These are phyloP conservation scores for Akanthomyces muscarius DNA, from an alignment of 2,329 filamentous ascomycete genomes.

Conservation along the genomic window DNA sequence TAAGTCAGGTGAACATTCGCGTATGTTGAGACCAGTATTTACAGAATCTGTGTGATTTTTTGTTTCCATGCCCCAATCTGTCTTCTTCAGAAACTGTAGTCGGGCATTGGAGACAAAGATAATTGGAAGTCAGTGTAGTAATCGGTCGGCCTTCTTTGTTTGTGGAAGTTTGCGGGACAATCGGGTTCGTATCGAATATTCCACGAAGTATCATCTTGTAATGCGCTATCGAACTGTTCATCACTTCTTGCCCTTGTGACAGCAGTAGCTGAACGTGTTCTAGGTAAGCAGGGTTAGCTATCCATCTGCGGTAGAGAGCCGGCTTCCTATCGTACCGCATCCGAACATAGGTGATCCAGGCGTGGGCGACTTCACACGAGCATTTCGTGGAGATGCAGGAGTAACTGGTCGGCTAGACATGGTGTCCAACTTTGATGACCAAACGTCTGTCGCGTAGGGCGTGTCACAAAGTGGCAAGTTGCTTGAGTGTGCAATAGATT, in stretches of 20 bases:
- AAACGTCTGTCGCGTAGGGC: background rate
- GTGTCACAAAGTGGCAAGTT: background rate
- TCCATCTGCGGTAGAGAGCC: background rate
- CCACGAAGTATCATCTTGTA: slow-evolving; percentile 69
- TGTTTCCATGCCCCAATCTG: slow-evolving; percentile 61
- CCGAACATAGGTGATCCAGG: slow-evolving; percentile 59
- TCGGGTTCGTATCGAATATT: slow-evolving; percentile 63
- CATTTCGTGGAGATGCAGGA: slow-evolving; percentile 52
- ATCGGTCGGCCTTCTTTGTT: slow-evolving; percentile 51
- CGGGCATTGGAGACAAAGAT: slow-evolving; percentile 70
- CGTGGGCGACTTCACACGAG: slow-evolving; percentile 56
- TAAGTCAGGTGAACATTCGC: slow-evolving; percentile 24
- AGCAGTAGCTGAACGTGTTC: slow-evolving; percentile 70
- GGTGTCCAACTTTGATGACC: slow-evolving; percentile 9
- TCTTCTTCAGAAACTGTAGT: slow-evolving; percentile 64
- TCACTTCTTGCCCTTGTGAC: slow-evolving; percentile 56
- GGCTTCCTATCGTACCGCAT: slow-evolving; percentile 48
- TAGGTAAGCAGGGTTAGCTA: slow-evolving; percentile 36
- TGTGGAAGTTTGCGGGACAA: slow-evolving; percentile 63
- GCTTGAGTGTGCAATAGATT: background rate
- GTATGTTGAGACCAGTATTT: background rate
- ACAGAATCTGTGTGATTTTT: slow-evolving; percentile 73
- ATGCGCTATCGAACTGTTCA: slow-evolving; percentile 64
- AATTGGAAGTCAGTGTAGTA: slow-evolving; percentile 63
- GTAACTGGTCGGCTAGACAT: slow-evolving; percentile 49